phyloP scores from a whole-genome alignment of 1,284 basidiomycete species.

The Athelia psychrophila region DNA sequence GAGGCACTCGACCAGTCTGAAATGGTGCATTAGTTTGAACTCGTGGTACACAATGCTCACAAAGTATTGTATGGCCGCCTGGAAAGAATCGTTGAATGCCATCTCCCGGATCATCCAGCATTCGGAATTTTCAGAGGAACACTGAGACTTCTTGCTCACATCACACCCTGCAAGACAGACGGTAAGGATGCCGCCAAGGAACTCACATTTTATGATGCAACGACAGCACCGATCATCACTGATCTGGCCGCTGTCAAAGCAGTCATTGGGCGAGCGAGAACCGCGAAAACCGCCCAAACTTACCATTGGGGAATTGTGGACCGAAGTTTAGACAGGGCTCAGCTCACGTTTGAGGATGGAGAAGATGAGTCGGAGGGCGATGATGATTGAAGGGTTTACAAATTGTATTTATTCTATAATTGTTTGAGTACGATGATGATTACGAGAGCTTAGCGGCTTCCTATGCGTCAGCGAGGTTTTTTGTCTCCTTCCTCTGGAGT shows the following conservation, averaged over 20 bases:
- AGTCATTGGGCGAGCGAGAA: slow-evolving; percentile 6
- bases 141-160: slow-evolving; percentile 1
- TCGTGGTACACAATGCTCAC: background rate
- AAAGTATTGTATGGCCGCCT: slow-evolving; percentile 4
- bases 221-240: background rate
- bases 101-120: background rate
- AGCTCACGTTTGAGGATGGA: no score
- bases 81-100: slow-evolving; percentile 4
- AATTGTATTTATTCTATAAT: no score
- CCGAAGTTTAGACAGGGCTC: no score
- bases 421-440: no score
- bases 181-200: background rate
- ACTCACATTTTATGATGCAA: background rate
- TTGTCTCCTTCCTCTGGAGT: no score
- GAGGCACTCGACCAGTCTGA: background rate
- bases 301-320: no score
- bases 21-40: background rate
- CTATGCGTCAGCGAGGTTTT: no score
- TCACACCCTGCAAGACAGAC: slow-evolving; percentile 3
- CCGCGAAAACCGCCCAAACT: no score
- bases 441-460: no score
- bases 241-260: slow-evolving; percentile 4
- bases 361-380: no score
- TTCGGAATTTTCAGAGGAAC: background rate
- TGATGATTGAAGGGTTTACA: no score